Evolutionary conservation across 305 asterid genomes (phyloP).

Genomic region (Fraxinus dipetala): DNA sequence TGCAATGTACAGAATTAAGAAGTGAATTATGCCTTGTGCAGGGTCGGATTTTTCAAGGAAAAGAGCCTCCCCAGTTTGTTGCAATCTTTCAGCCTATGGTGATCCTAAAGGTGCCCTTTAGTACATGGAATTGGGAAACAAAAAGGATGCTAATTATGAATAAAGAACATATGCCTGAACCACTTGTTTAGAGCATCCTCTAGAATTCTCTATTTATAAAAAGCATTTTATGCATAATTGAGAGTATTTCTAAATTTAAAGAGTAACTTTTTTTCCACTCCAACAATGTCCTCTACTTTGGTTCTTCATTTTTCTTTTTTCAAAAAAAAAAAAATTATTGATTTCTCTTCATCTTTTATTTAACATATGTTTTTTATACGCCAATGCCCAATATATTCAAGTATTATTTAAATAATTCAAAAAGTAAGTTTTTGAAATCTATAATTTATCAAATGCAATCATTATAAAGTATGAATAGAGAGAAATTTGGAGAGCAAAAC

Average conservation of each 20-base stretch:
- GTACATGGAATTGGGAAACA: conserved; percentile 14
- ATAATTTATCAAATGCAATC: background rate
- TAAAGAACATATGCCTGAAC: background rate
- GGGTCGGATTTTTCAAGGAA: conserved; percentile 87
- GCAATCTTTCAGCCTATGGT: conserved; percentile 85
- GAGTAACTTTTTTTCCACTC: background rate
- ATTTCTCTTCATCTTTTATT: background rate
- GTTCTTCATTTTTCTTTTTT: background rate
- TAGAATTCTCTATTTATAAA: background rate
- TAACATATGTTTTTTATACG: background rate
- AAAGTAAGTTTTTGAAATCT: background rate
- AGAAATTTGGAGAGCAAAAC: background rate
- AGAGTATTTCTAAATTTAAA: background rate
- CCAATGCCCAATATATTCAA: background rate
- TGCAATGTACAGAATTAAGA: conserved; percentile 16
- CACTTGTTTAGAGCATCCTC: background rate
- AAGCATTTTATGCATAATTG: background rate
- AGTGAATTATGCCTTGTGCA: conserved; percentile 31
- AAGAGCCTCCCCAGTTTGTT: conserved; percentile 91
- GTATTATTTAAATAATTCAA: background rate
- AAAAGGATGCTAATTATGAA: background rate
- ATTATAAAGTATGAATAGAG: background rate
- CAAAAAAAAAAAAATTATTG: background rate
- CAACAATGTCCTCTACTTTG: background rate
- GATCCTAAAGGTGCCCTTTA: conserved; percentile 69